phyloP scores from a whole-genome alignment of 2,329 filamentous ascomycete species.

The Pochonia chlamydosporia region DNA sequence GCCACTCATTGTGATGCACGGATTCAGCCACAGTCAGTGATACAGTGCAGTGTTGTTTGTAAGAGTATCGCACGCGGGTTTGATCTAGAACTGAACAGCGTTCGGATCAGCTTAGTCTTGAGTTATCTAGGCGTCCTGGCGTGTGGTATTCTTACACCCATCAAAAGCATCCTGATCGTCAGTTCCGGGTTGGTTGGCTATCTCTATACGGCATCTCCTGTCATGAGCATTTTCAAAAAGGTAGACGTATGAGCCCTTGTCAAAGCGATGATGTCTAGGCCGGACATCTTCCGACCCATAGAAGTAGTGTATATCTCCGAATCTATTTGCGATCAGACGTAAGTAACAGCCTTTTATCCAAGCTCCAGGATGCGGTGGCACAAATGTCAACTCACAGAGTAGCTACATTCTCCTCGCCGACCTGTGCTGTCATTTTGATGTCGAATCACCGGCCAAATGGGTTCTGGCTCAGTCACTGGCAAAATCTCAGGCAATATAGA shows the following conservation, averaged over 20 bases:
- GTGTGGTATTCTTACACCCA: constrained; percentile 52
- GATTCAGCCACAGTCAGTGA: constrained; percentile 57
- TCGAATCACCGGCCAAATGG: not conserved
- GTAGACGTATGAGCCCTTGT: constrained; percentile 75
- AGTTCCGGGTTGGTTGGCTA: constrained; percentile 69
- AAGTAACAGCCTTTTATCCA: not conserved
- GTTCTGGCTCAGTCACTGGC: not conserved
- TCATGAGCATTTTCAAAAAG: constrained; percentile 68
- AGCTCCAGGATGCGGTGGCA: too few relatives aligned
- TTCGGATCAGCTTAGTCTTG: constrained; percentile 10
- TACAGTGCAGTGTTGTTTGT: constrained; percentile 68
- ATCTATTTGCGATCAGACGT: constrained; percentile 32
- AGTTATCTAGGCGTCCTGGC: not conserved
- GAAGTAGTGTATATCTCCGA: constrained; percentile 74
- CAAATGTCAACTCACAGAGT: constrained; percentile 37
- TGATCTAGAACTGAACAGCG: constrained; percentile 53
- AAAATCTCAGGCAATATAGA: not conserved
- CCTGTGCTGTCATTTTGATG: constrained; percentile 36
- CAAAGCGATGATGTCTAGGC: constrained; percentile 74
- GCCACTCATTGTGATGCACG: constrained; percentile 59
- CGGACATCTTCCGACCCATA: constrained; percentile 61
- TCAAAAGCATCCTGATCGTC: constrained; percentile 75
- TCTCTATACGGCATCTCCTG: constrained; percentile 63
- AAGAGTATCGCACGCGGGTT: constrained; percentile 61
- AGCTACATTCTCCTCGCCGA: constrained; percentile 45